phyloP scores from a whole-genome alignment of 139 green algal genomes.

The Tetraselmis chui region DNA sequence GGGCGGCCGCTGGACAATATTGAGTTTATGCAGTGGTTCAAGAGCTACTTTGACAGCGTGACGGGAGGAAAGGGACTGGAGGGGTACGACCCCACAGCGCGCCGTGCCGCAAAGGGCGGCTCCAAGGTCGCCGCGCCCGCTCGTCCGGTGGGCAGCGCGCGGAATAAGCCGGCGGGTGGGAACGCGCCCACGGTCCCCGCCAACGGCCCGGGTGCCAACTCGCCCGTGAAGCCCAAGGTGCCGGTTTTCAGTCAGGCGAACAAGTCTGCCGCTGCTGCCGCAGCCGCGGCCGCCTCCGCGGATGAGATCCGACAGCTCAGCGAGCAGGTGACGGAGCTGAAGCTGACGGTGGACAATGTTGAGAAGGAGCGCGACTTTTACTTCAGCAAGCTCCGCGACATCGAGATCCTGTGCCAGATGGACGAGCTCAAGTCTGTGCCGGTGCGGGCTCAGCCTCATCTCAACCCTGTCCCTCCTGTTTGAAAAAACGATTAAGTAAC shows the following conservation, averaged over 20 bases:
- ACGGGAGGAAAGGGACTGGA: constrained; percentile 29
- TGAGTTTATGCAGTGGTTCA: constrained; percentile 93
- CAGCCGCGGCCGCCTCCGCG: neutral
- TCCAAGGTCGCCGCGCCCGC: neutral
- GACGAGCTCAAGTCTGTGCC: constrained; percentile 40
- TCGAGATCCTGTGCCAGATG: constrained; percentile 96
- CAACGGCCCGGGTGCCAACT: neutral
- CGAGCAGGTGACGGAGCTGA: constrained; percentile 43
- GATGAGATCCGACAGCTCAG: constrained; percentile 15
- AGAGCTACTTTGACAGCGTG: constrained; percentile 49
- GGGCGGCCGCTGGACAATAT: constrained; percentile 91
- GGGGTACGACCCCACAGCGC: constrained; percentile 50
- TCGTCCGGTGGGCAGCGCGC: neutral
- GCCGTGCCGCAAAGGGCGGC: constrained; percentile 7
- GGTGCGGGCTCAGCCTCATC: too few species aligned
- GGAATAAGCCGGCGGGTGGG: neutral
- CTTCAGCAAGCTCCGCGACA: constrained; percentile 92
- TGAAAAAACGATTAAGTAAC: too few species aligned
- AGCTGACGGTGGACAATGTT: constrained; percentile 48
- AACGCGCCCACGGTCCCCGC: neutral
- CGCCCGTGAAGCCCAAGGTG: neutral
- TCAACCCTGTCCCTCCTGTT: too few species aligned
- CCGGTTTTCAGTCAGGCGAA: neutral
- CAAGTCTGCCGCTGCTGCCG: neutral
- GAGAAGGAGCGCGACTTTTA: constrained; percentile 79